Percentiles rank a stretch among this genome's conserved stretches.
Conservation (phyloP, 768 basidiomycete genomes). For the Trametes coccinea region DNA sequence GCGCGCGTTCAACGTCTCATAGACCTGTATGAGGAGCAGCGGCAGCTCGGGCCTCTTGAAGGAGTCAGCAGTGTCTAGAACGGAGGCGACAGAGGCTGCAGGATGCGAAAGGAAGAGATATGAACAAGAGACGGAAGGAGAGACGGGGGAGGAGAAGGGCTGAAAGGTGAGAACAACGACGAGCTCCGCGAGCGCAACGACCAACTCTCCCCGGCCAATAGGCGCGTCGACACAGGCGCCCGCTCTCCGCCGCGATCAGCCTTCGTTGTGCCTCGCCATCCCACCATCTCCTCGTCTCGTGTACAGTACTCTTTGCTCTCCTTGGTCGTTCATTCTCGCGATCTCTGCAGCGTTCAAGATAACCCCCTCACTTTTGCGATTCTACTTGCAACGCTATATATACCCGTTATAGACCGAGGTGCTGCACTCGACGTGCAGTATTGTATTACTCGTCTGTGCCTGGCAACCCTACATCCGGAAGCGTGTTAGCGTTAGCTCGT, state of each 20-base stretch:
- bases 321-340: too few relatives aligned
- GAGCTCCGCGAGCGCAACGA: conserved; percentile 11
- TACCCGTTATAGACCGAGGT: too few relatives aligned
- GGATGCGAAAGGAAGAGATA: conserved; percentile 10
- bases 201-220: conserved; percentile 4
- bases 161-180: conserved; percentile 13
- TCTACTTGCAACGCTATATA: too few relatives aligned
- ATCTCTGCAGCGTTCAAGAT: too few relatives aligned
- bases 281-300: too few relatives aligned
- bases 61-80: neutral
- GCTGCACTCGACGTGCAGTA: too few relatives aligned
- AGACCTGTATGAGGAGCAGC: conserved; percentile 18
- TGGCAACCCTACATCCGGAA: too few relatives aligned
- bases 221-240: neutral
- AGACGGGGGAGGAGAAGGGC: conserved; percentile 2
- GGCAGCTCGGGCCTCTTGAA: conserved; percentile 16
- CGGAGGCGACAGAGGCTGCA: neutral
- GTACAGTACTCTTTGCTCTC: too few relatives aligned
- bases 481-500: too few relatives aligned
- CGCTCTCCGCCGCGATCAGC: conserved; percentile 5
- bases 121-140: conserved; percentile 9
- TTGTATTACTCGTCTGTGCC: too few relatives aligned
- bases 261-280: neutral
- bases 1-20: conserved; percentile 21
- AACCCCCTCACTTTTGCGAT: too few relatives aligned